These are phyloP conservation scores for Rugonectria rugulosa DNA, from an alignment of 2,329 filamentous ascomycete species.

Conservation along the genomic window DNA sequence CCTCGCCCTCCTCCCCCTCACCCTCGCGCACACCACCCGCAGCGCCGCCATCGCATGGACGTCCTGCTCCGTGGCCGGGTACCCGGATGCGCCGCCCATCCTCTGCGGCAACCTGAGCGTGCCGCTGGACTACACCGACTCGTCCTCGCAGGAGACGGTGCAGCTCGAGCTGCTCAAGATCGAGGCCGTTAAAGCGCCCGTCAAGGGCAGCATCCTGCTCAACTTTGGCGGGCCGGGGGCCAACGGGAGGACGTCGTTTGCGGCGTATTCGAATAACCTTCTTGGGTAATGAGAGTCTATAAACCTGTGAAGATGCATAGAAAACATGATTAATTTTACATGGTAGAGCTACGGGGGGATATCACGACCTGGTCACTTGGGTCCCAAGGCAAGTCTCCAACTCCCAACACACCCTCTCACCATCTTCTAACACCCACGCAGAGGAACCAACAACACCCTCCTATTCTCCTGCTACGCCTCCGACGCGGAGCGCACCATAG, in stretches of 20 bases:
- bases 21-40: background rate
- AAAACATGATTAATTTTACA: too few relatives aligned
- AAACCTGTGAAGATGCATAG: too few relatives aligned
- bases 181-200: slow-evolving; percentile 23
- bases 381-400: slow-evolving; percentile 38
- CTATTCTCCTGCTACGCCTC: slow-evolving; percentile 36
- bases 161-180: slow-evolving; percentile 22
- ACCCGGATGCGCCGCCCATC: background rate
- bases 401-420: too few relatives aligned
- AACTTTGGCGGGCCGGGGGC: slow-evolving; percentile 41
- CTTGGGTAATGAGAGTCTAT: too few relatives aligned
- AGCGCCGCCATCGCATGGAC: slow-evolving; percentile 11
- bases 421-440: slow-evolving; percentile 10
- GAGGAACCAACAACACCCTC: slow-evolving; percentile 39
- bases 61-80: background rate
- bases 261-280: slow-evolving; percentile 1
- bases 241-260: slow-evolving; percentile 11
- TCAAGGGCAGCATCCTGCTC: slow-evolving; percentile 41
- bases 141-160: slow-evolving; percentile 5
- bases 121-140: slow-evolving; percentile 22
- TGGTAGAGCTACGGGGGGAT: slow-evolving; percentile 28
- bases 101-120: slow-evolving; percentile 17
- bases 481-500: background rate
- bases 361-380: slow-evolving; percentile 39
- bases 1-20: background rate